phyloP scores from a whole-genome alignment of 495 filamentous ascomycete species.

The Xylaria sp. region DNA sequence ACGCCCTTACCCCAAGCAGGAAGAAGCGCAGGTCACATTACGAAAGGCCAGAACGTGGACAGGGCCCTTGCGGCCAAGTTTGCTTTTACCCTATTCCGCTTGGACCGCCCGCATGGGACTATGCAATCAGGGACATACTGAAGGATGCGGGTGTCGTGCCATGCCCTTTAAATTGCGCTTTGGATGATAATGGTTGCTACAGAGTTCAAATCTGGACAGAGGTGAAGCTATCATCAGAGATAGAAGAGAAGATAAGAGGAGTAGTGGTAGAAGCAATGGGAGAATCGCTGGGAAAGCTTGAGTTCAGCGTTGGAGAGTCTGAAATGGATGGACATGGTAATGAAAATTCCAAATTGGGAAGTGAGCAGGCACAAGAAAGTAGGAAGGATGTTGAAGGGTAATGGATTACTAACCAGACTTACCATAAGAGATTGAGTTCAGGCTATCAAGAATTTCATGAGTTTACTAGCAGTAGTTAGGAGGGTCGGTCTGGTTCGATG shows the following conservation, averaged over 20 bases:
- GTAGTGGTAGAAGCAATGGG: neutral
- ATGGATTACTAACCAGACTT: neutral
- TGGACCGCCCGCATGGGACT: neutral
- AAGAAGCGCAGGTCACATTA: neutral
- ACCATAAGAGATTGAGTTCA: neutral
- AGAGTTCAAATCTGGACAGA: neutral
- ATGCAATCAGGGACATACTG: neutral
- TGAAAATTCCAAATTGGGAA: too few relatives aligned
- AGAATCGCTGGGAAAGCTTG: neutral
- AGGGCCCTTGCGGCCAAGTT: neutral
- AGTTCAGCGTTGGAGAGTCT: neutral
- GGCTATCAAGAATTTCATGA: neutral
- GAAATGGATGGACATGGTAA: neutral
- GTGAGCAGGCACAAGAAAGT: neutral
- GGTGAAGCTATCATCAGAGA: neutral
- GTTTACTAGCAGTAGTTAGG: neutral
- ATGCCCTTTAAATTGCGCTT: neutral
- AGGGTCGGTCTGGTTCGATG: neutral
- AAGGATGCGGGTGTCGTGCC: neutral
- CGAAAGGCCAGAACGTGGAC: neutral
- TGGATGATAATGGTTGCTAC: neutral
- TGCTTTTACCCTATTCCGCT: neutral
- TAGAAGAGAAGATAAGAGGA: neutral
- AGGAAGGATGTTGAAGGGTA: neutral
- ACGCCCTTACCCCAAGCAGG: neutral